phyloP scores from a whole-genome alignment of 2,329 filamentous ascomycete species.

The Colletotrichum gigasporum region DNA sequence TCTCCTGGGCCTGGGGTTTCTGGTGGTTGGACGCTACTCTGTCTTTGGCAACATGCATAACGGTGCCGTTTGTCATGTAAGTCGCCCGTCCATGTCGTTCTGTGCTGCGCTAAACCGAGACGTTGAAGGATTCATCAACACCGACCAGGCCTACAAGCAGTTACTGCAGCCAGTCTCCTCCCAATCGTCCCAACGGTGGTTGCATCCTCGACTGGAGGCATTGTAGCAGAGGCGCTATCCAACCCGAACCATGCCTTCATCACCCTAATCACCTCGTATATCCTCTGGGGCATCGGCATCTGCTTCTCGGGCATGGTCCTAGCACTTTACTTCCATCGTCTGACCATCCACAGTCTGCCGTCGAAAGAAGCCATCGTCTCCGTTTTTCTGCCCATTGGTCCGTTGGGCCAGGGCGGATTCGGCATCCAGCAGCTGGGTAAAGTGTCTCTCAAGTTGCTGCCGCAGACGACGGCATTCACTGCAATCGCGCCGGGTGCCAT shows the following conservation, averaged over 20 bases:
- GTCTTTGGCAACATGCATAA: conserved; percentile 62
- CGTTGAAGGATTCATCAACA: conserved; percentile 47
- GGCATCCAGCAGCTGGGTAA: conserved; percentile 62
- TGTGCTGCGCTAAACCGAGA: background rate
- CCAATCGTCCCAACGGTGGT: conserved; percentile 75
- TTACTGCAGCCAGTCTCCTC: conserved; percentile 72
- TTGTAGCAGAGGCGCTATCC: conserved; percentile 24
- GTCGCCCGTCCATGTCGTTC: background rate
- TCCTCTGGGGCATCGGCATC: conserved; percentile 74
- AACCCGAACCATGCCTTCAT: conserved; percentile 39
- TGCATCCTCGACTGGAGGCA: conserved; percentile 70
- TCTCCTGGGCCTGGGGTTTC: conserved; percentile 63
- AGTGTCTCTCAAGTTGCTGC: conserved; percentile 53
- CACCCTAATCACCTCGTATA: conserved; percentile 72
- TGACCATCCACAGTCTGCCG: conserved; percentile 73
- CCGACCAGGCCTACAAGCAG: conserved; percentile 59
- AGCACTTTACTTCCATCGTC: conserved; percentile 75
- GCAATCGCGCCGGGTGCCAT: conserved; percentile 47
- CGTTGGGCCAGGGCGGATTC: conserved; percentile 73
- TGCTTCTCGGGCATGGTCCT: conserved; percentile 69
- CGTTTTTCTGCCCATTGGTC: conserved; percentile 73
- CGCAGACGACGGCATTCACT: conserved; percentile 53
- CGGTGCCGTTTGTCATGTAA: conserved; percentile 66
- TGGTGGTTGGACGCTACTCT: conserved; percentile 67
- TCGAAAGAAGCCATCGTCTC: conserved; percentile 74